These are phyloP conservation scores for Pulveroboletus sp. DNA, from an alignment of 768 basidiomycete genomes.

Conservation along the genomic window DNA sequence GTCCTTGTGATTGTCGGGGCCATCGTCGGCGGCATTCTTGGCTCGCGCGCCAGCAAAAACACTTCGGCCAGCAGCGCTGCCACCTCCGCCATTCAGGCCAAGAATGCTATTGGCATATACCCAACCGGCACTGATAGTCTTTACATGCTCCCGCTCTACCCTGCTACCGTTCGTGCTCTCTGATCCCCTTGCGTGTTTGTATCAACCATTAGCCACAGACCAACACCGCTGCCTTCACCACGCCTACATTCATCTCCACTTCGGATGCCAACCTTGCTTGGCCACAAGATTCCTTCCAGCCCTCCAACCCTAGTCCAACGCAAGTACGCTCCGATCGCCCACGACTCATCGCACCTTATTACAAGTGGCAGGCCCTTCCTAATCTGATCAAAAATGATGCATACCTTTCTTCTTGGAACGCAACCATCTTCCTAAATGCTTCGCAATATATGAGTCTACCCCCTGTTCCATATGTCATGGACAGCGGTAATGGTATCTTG, in stretches of 20 bases:
- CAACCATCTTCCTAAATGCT: conserved; percentile 86
- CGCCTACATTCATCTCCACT: conserved; percentile 65
- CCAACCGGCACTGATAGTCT: conserved; percentile 75
- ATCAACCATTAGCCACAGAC: conserved; percentile 43
- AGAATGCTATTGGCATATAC: conserved; percentile 59
- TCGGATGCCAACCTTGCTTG: conserved; percentile 53
- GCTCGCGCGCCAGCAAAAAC: conserved; percentile 49
- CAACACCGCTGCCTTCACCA: conserved; percentile 63
- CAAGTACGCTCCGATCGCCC: conserved; percentile 74
- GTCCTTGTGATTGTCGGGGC: conserved; percentile 61
- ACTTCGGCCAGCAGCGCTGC: conserved; percentile 31
- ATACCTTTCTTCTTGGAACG: conserved; percentile 87
- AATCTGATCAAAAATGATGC: conserved; percentile 73
- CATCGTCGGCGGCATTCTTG: conserved; percentile 77
- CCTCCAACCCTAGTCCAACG: conserved; percentile 57
- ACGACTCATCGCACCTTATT: conserved; percentile 83
- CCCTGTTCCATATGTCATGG: conserved; percentile 68
- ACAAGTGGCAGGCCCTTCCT: conserved; percentile 87
- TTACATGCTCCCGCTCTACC: conserved; percentile 81
- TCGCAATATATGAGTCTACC: conserved; percentile 58
- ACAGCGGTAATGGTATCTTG: conserved; percentile 86
- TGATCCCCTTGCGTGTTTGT: not conserved
- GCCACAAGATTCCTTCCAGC: conserved; percentile 76
- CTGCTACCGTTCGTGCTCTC: conserved; percentile 67
- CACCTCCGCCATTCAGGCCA: conserved; percentile 53